Evolutionary conservation across 441 rosid genomes (phyloP).

Genomic region (Metrosideros polymorpha): DNA sequence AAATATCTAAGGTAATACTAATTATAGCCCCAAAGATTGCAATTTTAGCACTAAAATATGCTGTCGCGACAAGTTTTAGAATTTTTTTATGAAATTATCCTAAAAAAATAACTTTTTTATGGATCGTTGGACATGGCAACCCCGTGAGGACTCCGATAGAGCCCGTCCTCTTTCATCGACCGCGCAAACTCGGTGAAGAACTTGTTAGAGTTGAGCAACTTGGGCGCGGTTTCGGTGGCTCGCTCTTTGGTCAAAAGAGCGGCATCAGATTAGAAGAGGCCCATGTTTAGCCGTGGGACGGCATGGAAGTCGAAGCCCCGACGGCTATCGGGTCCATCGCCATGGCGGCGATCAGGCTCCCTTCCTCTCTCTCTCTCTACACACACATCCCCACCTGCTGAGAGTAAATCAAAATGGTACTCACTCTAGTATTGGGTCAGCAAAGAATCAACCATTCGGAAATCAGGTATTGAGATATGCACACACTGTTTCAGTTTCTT

Average conservation of each 20-base stretch:
- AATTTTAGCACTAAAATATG: neutral
- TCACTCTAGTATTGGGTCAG: neutral
- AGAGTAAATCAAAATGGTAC: neutral
- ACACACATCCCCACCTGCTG: neutral
- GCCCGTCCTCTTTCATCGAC: neutral
- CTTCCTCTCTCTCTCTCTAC: neutral
- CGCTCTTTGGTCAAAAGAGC: neutral
- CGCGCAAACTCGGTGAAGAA: neutral
- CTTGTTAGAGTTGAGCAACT: neutral
- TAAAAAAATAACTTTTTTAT: neutral
- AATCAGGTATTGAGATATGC: neutral
- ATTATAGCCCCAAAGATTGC: neutral
- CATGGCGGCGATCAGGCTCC: neutral
- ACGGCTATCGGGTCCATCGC: neutral
- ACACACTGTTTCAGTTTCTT: neutral
- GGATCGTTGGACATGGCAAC: neutral
- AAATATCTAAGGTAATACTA: neutral
- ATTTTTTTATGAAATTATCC: neutral
- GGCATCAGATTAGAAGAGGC: neutral
- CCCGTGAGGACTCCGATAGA: neutral
- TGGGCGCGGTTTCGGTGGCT: neutral
- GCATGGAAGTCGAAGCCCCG: neutral
- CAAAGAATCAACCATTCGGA: neutral
- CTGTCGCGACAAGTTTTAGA: neutral
- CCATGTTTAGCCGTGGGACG: neutral